These are phyloP conservation scores for Peronospora belbahrii DNA, from an alignment of 352 stramenopile genomes.

Conservation along the genomic window DNA sequence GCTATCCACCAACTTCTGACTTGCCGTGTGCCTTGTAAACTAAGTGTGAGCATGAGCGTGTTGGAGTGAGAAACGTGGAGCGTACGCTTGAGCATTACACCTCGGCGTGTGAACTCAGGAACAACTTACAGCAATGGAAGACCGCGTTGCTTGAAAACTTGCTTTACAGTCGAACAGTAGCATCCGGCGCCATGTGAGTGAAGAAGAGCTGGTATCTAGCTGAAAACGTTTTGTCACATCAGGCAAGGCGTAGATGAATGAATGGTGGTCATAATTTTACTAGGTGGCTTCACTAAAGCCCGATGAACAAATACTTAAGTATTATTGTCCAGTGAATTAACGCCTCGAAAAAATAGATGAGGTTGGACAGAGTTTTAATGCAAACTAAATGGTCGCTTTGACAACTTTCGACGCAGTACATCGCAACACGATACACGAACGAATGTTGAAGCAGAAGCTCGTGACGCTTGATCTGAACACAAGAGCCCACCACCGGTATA, in stretches of 20 bases:
- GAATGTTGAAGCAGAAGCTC: slow-evolving; percentile 67
- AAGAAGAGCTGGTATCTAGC: no score
- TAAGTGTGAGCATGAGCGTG: slow-evolving; percentile 15
- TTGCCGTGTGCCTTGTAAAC: slow-evolving; percentile 10
- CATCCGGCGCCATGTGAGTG: neutral
- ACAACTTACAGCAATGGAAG: slow-evolving; percentile 4
- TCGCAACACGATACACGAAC: slow-evolving; percentile 61
- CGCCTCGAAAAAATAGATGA: no score
- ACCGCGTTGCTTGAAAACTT: neutral
- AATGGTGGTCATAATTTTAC: no score
- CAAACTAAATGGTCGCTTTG: no score
- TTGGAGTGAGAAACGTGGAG: slow-evolving; percentile 1
- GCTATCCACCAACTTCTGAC: neutral
- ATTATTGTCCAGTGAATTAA: no score
- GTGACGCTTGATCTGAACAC: slow-evolving; percentile 65
- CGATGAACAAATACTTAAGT: no score
- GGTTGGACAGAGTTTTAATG: no score
- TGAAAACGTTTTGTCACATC: no score
- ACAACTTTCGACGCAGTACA: no score
- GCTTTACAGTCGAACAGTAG: neutral
- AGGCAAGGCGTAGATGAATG: no score
- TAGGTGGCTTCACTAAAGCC: no score
- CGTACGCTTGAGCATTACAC: slow-evolving; percentile 8
- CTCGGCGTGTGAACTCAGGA: neutral
- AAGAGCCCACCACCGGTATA: slow-evolving; percentile 56